These are phyloP conservation scores for Plectosphaerella plurivora DNA, from an alignment of 2,329 filamentous ascomycete genomes.

Conservation along the genomic window DNA sequence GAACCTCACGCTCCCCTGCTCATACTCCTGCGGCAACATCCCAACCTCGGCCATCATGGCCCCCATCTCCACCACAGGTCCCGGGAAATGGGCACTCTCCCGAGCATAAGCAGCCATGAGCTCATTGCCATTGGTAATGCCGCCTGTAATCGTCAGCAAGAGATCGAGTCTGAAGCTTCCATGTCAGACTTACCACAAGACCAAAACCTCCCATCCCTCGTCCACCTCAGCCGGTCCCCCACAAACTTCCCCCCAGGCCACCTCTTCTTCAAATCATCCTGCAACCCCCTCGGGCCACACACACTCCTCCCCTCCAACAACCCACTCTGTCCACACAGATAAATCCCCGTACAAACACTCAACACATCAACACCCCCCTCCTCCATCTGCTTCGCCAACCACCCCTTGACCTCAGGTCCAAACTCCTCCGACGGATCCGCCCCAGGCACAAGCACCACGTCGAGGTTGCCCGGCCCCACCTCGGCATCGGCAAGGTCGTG, in stretches of 20 bases:
- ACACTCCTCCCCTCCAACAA: slow-evolving; percentile 39
- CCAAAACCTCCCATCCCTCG: slow-evolving; percentile 50
- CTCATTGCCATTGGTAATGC: slow-evolving; percentile 53
- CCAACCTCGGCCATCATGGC: slow-evolving; percentile 42
- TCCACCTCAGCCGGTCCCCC: slow-evolving; percentile 43
- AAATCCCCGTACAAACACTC: slow-evolving; percentile 46
- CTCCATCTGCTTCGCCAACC: slow-evolving; percentile 36
- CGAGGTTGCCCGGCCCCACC: slow-evolving; percentile 45
- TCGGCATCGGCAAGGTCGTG: slow-evolving; percentile 38
- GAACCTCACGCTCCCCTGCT: slow-evolving; percentile 21
- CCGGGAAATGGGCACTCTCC: slow-evolving; percentile 33
- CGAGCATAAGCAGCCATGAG: slow-evolving; percentile 48
- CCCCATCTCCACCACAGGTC: slow-evolving; percentile 36
- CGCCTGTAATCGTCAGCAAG: slow-evolving; percentile 27
- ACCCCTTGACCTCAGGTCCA: slow-evolving; percentile 29
- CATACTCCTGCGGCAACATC: slow-evolving; percentile 40
- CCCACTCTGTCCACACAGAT: slow-evolving; percentile 43
- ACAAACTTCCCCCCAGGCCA: slow-evolving; percentile 35
- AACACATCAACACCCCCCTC: slow-evolving; percentile 39
- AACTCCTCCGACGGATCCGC: slow-evolving; percentile 33
- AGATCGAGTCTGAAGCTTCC: background rate
- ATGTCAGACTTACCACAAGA: slow-evolving; percentile 39
- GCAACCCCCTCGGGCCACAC: slow-evolving; percentile 41
- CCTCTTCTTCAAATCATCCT: slow-evolving; percentile 30
- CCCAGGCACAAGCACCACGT: slow-evolving; percentile 47